Percentiles rank a stretch among this genome's conserved stretches.
phyloP scores from a whole-genome alignment of 2,329 filamentous ascomycete species.

The Phialocephala sp. region DNA sequence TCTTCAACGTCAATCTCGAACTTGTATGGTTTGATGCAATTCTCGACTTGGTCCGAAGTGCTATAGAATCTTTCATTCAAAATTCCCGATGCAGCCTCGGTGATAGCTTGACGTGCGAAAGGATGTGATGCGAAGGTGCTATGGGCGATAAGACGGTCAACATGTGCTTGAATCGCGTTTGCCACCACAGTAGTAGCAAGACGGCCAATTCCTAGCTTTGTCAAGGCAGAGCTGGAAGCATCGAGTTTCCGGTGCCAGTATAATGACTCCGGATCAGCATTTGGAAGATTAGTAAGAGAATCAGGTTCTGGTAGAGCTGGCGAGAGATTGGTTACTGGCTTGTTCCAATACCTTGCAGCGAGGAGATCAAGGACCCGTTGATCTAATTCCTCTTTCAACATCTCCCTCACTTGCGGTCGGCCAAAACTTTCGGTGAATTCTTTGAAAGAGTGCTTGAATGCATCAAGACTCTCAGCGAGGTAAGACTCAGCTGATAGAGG shows the following conservation, averaged over 20 bases:
- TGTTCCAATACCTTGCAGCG: constrained; percentile 96
- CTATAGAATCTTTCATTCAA: constrained; percentile 95
- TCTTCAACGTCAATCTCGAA: constrained; percentile 96
- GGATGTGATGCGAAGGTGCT: constrained; percentile 91
- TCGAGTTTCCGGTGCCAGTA: constrained; percentile 97
- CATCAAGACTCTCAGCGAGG: constrained; percentile 90
- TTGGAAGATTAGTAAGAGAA: constrained; percentile 77
- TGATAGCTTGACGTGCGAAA: constrained; percentile 91
- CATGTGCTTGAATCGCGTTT: constrained; percentile 81
- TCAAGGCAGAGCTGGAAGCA: constrained; percentile 86
- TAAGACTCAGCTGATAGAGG: constrained; percentile 96
- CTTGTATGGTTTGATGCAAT: constrained; percentile 99
- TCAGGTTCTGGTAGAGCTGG: constrained; percentile 71
- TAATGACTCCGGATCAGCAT: constrained; percentile 80
- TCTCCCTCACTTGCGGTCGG: constrained; percentile 82
- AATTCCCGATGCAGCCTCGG: constrained; percentile 86
- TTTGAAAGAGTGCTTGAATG: constrained; percentile 98
- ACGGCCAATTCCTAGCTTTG: constrained; percentile 91
- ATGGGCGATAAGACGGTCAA: constrained; percentile 77
- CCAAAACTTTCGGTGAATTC: constrained; percentile 90
- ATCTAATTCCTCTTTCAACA: constrained; percentile 91
- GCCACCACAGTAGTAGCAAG: constrained; percentile 92
- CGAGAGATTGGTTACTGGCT: constrained; percentile 84
- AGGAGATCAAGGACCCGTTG: constrained; percentile 93
- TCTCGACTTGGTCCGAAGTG: constrained; percentile 96